Evolutionary conservation across 129 eudicot species (phyloP).

Genomic region (Oenanthe sinensis): DNA sequence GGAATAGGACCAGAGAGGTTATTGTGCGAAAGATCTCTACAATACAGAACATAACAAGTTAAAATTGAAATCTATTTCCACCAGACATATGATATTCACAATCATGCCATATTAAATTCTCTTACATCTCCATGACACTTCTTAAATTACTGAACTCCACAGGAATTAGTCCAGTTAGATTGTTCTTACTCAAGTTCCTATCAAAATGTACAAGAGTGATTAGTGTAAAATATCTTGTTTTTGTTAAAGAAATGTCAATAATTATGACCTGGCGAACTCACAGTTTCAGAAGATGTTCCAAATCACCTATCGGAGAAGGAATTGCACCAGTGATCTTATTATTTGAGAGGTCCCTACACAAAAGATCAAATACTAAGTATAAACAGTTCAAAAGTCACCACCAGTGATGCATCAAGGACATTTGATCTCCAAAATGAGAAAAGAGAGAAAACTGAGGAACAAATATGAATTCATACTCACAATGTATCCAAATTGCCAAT

Average conservation of each 20-base stretch:
- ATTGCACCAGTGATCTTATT: constrained; percentile 69
- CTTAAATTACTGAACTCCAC: constrained; percentile 89
- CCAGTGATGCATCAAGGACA: not conserved
- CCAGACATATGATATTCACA: not conserved
- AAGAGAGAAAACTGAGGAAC: not conserved
- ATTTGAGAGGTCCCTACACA: constrained; percentile 75
- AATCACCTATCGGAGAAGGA: constrained; percentile 88
- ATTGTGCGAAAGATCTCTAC: constrained; percentile 79
- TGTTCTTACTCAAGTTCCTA: constrained; percentile 78
- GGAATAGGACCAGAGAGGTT: constrained; percentile 76
- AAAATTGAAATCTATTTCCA: not conserved
- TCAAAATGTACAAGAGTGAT: not conserved
- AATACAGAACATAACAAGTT: not conserved
- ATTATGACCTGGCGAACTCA: constrained; percentile 18
- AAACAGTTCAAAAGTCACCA: not conserved
- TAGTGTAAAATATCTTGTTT: not conserved
- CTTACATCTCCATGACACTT: constrained; percentile 90
- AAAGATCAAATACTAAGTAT: not conserved
- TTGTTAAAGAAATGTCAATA: not conserved
- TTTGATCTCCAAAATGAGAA: not conserved
- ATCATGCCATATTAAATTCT: not conserved
- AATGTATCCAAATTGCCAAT: constrained; percentile 90
- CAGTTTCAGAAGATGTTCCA: constrained; percentile 97
- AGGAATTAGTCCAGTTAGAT: constrained; percentile 59
- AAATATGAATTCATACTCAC: constrained; percentile 33